Evolutionary conservation across 352 stramenopile species (phyloP).

Genomic region (Hyaloperonospora brassicae): DNA sequence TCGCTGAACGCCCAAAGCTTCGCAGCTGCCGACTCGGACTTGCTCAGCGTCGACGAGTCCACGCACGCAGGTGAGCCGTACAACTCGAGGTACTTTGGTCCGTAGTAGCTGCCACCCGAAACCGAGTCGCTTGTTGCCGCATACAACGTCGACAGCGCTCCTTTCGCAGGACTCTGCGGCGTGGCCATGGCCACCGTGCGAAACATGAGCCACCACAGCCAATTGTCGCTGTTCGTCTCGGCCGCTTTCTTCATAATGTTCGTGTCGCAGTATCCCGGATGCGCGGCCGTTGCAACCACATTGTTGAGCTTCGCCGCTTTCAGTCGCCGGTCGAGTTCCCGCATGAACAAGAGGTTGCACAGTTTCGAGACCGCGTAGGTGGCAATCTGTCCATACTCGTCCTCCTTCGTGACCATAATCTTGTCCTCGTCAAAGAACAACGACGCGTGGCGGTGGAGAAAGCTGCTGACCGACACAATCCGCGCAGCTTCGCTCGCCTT

Average conservation of each 20-base stretch:
- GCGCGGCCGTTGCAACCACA: conserved; percentile 19
- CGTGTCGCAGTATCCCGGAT: conserved; percentile 28
- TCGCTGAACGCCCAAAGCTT: conserved; percentile 43
- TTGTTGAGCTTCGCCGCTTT: conserved; percentile 11
- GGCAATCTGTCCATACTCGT: conserved; percentile 10
- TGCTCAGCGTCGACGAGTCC: conserved; percentile 19
- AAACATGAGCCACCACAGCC: conserved; percentile 15
- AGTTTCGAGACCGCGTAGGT: conserved; percentile 43
- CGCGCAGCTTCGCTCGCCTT: conserved; percentile 21
- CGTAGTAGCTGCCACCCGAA: conserved; percentile 31
- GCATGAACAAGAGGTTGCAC: conserved; percentile 37
- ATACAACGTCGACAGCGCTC: conserved; percentile 37
- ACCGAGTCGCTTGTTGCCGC: conserved; percentile 23
- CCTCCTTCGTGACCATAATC: conserved; percentile 13
- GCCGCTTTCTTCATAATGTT: conserved; percentile 29
- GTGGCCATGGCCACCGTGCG: background rate
- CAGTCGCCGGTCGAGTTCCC: conserved; percentile 35
- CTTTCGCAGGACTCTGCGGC: conserved; percentile 24
- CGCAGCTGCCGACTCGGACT: conserved; percentile 16
- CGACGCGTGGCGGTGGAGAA: conserved; percentile 4
- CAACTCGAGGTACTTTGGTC: conserved; percentile 20
- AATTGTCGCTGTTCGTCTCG: conserved; percentile 13
- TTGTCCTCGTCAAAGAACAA: conserved; percentile 14
- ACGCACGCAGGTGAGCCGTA: conserved; percentile 28
- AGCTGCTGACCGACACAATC: conserved; percentile 47